phyloP scores from a whole-genome alignment of 1,284 basidiomycete species.

The Ceratobasidium theobromae region DNA sequence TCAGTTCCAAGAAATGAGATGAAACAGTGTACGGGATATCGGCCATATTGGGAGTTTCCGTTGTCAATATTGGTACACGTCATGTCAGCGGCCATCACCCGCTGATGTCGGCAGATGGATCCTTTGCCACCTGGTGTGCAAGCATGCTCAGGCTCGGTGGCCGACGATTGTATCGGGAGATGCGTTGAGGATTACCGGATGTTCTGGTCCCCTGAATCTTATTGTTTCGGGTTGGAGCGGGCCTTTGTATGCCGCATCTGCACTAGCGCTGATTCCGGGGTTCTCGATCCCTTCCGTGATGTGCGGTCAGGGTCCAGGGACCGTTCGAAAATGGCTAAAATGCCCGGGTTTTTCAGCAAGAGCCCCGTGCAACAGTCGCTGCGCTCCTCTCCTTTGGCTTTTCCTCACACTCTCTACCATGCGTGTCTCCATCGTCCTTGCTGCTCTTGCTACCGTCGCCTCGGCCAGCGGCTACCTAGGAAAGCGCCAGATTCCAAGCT shows the following conservation, averaged over 20 bases:
- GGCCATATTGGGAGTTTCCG: too few relatives aligned
- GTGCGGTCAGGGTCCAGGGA: not conserved
- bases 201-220: too few relatives aligned
- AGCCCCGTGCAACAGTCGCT: not conserved
- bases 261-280: not conserved
- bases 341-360: not conserved
- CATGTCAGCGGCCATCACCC: too few relatives aligned
- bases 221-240: not conserved
- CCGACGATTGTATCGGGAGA: too few relatives aligned
- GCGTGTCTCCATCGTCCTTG: constrained; percentile 55
- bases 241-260: not conserved
- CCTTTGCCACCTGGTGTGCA: too few relatives aligned
- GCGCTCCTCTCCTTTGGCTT: not conserved
- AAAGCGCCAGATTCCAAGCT: constrained; percentile 39
- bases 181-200: too few relatives aligned
- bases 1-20: not conserved
- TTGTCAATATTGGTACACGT: too few relatives aligned
- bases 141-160: too few relatives aligned
- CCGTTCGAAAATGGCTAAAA: constrained; percentile 4
- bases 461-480: constrained; percentile 39
- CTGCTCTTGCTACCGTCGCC: constrained; percentile 49
- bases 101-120: too few relatives aligned
- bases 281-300: constrained; percentile 1
- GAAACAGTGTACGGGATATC: too few relatives aligned
- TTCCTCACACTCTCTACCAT: constrained; percentile 14